Conservation (phyloP, 441 rosid genomes). For the Populus trichocarpa region DNA sequence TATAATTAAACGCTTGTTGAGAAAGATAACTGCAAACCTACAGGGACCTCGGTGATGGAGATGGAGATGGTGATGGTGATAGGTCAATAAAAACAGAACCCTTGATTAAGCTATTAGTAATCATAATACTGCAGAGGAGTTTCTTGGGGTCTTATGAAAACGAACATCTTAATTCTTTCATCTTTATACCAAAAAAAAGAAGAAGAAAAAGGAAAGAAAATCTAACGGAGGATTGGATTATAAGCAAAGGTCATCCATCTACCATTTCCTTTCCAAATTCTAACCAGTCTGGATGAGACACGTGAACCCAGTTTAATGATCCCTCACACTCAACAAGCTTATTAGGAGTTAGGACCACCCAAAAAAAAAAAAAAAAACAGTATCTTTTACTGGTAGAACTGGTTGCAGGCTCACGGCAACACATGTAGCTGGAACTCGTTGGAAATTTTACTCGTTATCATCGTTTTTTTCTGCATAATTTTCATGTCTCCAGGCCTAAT, state of each 20-base stretch:
- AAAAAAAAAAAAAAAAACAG: too few species aligned
- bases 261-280: neutral
- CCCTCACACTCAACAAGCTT: neutral
- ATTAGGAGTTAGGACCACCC: neutral
- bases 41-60: neutral
- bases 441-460: neutral
- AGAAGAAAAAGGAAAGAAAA: neutral
- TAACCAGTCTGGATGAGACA: slow-evolving; percentile 1
- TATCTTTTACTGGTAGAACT: neutral
- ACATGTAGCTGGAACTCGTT: neutral
- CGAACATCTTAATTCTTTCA: neutral
- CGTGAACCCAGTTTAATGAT: slow-evolving; percentile 3
- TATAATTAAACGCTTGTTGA: too few species aligned
- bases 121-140: neutral
- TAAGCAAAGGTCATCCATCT: neutral
- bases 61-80: neutral
- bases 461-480: neutral
- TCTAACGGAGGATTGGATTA: slow-evolving; percentile 4
- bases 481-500: neutral
- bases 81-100: neutral
- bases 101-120: neutral
- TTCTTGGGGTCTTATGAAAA: neutral
- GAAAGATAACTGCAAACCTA: too few species aligned
- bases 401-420: neutral
- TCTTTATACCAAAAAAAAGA: neutral